Evolutionary conservation across 495 filamentous ascomycete genomes (phyloP).

Genomic region (Penicillium malachiteum): DNA sequence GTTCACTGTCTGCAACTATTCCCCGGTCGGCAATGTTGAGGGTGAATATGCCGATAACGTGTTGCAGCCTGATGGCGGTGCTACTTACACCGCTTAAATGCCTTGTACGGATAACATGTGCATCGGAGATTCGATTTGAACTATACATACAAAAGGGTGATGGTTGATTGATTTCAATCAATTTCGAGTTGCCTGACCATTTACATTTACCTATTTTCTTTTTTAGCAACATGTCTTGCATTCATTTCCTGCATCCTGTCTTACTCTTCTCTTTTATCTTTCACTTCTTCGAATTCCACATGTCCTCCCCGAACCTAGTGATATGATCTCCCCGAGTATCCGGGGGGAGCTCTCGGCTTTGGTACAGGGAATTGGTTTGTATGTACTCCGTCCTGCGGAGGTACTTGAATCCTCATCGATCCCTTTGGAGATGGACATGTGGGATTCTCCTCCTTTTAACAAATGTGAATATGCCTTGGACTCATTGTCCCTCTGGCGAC

Average conservation of each 20-base stretch:
- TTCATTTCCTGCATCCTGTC: constrained; percentile 12
- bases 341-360: constrained; percentile 7
- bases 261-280: constrained; percentile 15
- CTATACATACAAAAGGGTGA: no score
- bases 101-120: not conserved
- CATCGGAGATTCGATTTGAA: not conserved
- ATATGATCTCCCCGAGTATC: constrained; percentile 6
- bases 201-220: not conserved
- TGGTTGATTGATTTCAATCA: not conserved
- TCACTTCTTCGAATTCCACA: constrained; percentile 26
- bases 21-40: constrained; percentile 65
- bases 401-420: constrained; percentile 11
- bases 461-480: constrained; percentile 40
- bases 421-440: constrained; percentile 17
- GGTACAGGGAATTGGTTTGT: constrained; percentile 13
- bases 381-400: constrained; percentile 25
- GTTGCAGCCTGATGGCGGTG: constrained; percentile 43
- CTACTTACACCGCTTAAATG: constrained; percentile 4
- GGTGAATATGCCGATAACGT: constrained; percentile 68
- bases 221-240: not conserved
- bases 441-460: constrained; percentile 21
- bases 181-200: not conserved
- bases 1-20: constrained; percentile 89
- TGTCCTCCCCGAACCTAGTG: constrained; percentile 11
- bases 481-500: constrained; percentile 23